A percentile compares a stretch with the other conserved stretches of the same genome.
These are phyloP conservation scores for Tricholoma flavovirens DNA, from an alignment of 768 basidiomycete species.

Conservation along the genomic window DNA sequence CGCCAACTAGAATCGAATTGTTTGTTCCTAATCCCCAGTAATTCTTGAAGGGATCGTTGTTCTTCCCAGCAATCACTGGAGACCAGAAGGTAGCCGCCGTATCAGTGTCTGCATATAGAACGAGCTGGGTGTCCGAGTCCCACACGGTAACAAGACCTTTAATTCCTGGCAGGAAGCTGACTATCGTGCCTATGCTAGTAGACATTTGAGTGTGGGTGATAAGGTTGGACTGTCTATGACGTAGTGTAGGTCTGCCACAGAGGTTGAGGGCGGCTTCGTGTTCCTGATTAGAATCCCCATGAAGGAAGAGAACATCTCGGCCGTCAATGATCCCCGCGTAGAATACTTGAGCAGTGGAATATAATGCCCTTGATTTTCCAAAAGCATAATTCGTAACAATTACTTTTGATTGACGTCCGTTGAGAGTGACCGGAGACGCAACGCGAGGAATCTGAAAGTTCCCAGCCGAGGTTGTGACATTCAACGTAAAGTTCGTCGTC, in stretches of 20 bases:
- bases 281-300: conserved; percentile 48
- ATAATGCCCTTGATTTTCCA: conserved; percentile 49
- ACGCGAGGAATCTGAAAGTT: conserved; percentile 51
- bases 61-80: conserved; percentile 48
- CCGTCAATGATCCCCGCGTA: conserved; percentile 57
- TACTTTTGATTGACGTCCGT: conserved; percentile 70
- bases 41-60: conserved; percentile 40
- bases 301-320: conserved; percentile 59
- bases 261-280: conserved; percentile 49
- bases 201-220: conserved; percentile 23
- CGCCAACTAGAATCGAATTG: conserved; percentile 56
- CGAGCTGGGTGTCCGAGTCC: conserved; percentile 61
- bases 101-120: conserved; percentile 61
- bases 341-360: conserved; percentile 71
- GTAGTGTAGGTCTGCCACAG: conserved; percentile 38
- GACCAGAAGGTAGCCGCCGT: conserved; percentile 75
- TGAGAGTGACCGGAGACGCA: conserved; percentile 48
- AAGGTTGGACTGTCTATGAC: conserved; percentile 23
- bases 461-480: conserved; percentile 48
- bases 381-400: conserved; percentile 69
- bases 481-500: conserved; percentile 52
- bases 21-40: conserved; percentile 78
- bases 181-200: conserved; percentile 29
- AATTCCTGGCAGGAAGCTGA: conserved; percentile 53
- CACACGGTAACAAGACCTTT: conserved; percentile 55